phyloP scores from a whole-genome alignment of 345 rosid genomes.

The Excoecaria agallocha region DNA sequence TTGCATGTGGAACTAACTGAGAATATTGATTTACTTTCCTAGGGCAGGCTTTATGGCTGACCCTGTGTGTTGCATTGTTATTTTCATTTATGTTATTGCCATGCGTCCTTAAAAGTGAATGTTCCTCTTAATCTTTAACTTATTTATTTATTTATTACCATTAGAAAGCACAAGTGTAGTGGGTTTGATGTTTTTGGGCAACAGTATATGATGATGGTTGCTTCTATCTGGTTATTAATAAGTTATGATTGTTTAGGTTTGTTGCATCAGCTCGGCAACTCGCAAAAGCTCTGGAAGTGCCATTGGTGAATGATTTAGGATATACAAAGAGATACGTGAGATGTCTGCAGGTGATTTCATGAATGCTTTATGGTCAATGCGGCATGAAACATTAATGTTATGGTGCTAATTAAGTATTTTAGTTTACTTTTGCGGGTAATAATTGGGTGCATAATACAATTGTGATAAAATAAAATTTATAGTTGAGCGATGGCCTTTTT shows the following conservation, averaged over 20 bases:
- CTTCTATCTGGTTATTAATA: slow-evolving; percentile 1
- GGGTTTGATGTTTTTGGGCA: not conserved
- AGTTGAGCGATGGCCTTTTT: not conserved
- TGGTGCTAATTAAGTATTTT: not conserved
- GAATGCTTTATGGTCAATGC: not conserved
- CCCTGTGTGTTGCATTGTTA: not conserved
- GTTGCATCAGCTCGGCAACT: slow-evolving; percentile 95
- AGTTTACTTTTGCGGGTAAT: not conserved
- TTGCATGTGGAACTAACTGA: not conserved
- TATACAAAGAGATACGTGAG: slow-evolving; percentile 98
- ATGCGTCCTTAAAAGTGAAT: no score
- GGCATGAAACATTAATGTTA: not conserved
- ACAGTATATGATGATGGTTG: not conserved
- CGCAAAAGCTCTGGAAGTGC: slow-evolving; percentile 96
- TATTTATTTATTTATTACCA: not conserved
- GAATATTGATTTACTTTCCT: not conserved
- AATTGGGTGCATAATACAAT: not conserved
- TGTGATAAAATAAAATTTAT: not conserved
- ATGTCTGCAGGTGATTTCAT: slow-evolving; percentile 82
- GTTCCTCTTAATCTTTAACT: not conserved
- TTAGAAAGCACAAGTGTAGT: not conserved
- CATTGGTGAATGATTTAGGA: slow-evolving; percentile 96
- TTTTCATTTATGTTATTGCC: not conserved
- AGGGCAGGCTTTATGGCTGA: not conserved
- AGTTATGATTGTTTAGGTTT: slow-evolving; percentile 54